Conservation (phyloP, 2,329 filamentous ascomycete species). For the Onygenales sp. region DNA sequence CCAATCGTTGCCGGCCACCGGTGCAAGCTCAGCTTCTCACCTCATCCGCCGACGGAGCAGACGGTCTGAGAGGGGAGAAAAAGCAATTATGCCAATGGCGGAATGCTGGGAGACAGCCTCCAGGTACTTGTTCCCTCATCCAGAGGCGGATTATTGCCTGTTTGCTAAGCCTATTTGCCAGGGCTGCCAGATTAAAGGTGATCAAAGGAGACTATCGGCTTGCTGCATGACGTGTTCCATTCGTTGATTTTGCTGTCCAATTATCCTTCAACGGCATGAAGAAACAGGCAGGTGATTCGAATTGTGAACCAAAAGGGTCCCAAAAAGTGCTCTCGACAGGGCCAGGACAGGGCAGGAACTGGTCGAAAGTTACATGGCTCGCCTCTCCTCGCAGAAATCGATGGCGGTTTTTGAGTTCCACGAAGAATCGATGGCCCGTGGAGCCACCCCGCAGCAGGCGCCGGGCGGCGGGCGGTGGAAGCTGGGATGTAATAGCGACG, state of each 20-base stretch:
- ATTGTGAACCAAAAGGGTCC: neutral
- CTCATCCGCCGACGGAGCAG: neutral
- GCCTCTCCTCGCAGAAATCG: neutral
- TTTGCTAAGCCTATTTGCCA: neutral
- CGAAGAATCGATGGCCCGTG: neutral
- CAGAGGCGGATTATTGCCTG: neutral
- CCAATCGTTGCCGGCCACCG: neutral
- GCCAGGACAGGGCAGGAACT: neutral
- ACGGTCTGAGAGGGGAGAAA: neutral
- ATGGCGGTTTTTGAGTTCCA: neutral
- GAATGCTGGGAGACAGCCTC: neutral
- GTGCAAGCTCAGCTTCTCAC: neutral
- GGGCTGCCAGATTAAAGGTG: neutral
- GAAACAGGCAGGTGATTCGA: neutral
- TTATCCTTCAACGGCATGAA: neutral
- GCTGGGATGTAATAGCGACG: neutral
- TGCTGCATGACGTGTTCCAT: neutral
- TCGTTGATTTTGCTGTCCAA: too few relatives aligned
- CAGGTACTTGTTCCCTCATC: neutral
- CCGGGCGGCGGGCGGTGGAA: neutral
- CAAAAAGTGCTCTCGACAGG: neutral
- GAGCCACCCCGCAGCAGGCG: neutral
- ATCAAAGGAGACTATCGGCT: too few relatives aligned
- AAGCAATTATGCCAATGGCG: neutral
- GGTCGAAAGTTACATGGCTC: neutral